Evolutionary conservation across 345 rosid genomes (phyloP).

Genomic region (sweet orange (Citrus sinensis)): DVS_A1.0 CM039163.1:6655501-6656000

Average conservation of each 20-base stretch:
- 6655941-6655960: background rate
- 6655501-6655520: background rate
- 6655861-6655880: constrained; percentile 28
- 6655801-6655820: background rate
- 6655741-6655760: background rate
- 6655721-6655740: constrained; percentile 24
- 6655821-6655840: background rate
- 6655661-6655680: no score
- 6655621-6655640: background rate
- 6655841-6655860: constrained; percentile 22
- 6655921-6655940: constrained; percentile 14
- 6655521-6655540: background rate
- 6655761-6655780: background rate
- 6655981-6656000: constrained; percentile 1
- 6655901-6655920: constrained; percentile 39
- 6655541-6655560: background rate
- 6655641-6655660: no score
- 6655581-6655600: background rate
- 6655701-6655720: background rate
- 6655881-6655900: constrained; percentile 34
- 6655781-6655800: constrained; percentile 2
- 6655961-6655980: background rate
- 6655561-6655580: background rate
- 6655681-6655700: background rate
- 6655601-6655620: background rate